Conservation (phyloP, 2,329 filamentous ascomycete species). For the Colletotrichum sp. region DNA sequence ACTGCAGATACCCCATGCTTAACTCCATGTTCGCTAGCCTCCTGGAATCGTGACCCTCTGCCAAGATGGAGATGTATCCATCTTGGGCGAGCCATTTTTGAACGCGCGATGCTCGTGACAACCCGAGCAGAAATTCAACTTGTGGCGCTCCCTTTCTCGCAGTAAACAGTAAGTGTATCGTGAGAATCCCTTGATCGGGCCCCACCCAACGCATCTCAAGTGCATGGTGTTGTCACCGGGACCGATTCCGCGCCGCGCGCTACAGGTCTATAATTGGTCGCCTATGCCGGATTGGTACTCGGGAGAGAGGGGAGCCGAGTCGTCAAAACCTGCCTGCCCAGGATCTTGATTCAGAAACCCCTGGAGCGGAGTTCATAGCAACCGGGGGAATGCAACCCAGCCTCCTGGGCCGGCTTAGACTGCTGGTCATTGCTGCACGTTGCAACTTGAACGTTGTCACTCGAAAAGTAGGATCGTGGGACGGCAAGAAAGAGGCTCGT, state of each 20-base stretch:
- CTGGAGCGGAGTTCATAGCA: neutral
- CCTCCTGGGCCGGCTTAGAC: neutral
- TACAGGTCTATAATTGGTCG: neutral
- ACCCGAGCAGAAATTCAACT: neutral
- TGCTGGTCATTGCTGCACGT: neutral
- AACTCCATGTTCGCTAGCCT: neutral
- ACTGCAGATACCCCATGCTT: neutral
- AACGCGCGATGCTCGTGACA: neutral
- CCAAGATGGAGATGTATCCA: neutral
- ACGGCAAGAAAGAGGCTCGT: neutral
- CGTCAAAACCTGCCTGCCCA: conserved; percentile 1
- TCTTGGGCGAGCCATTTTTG: neutral
- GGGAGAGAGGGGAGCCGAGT: neutral
- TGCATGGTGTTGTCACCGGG: neutral
- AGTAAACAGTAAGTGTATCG: neutral
- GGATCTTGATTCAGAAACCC: neutral
- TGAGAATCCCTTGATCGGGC: neutral
- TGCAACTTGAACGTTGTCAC: neutral
- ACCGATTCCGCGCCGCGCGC: neutral
- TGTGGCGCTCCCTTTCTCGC: neutral
- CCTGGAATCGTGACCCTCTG: neutral
- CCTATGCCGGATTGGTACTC: neutral
- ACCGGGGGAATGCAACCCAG: neutral
- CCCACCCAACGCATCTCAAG: neutral
- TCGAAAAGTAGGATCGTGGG: neutral